Conservation (phyloP, 164 flowering plant genomes). For the Magnolia kwangsiensis region DNA sequence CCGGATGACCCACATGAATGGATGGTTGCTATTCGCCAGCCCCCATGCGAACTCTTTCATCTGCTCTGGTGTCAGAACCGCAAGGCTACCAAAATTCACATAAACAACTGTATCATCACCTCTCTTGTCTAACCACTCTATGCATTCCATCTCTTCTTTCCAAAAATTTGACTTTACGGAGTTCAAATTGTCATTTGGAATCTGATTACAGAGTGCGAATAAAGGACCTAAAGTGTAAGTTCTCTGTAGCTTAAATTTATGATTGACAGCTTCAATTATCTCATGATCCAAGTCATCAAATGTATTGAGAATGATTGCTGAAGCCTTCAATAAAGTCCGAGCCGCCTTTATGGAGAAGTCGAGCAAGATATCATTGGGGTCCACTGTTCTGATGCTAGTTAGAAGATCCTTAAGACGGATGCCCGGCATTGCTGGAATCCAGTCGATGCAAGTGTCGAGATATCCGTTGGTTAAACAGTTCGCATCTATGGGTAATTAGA, state of each 20-base stretch:
- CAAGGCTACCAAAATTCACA: constrained; percentile 52
- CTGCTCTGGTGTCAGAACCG: constrained; percentile 34
- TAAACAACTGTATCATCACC: constrained; percentile 36
- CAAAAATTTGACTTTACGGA: constrained; percentile 37
- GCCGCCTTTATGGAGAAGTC: neutral
- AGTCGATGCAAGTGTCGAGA: constrained; percentile 4
- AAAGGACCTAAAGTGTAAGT: constrained; percentile 9
- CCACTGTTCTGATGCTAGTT: neutral
- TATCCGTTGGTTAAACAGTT: neutral
- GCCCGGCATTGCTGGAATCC: constrained; percentile 8
- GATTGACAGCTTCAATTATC: constrained; percentile 2
- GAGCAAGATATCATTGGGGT: constrained; percentile 12
- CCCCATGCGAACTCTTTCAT: constrained; percentile 56
- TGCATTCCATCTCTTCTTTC: constrained; percentile 35
- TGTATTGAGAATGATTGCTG: constrained; percentile 11
- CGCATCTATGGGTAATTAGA: no score
- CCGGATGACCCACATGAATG: constrained; percentile 49
- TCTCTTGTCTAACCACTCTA: constrained; percentile 39
- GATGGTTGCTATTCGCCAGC: constrained; percentile 34
- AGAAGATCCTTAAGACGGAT: constrained; percentile 10
- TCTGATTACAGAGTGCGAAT: constrained; percentile 7
- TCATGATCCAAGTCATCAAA: constrained; percentile 8
- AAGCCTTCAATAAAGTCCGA: neutral
- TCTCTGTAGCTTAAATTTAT: neutral
- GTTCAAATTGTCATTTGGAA: neutral